Evolutionary conservation across 345 rosid genomes (phyloP).

Genomic region (Linum trigynum): DNA sequence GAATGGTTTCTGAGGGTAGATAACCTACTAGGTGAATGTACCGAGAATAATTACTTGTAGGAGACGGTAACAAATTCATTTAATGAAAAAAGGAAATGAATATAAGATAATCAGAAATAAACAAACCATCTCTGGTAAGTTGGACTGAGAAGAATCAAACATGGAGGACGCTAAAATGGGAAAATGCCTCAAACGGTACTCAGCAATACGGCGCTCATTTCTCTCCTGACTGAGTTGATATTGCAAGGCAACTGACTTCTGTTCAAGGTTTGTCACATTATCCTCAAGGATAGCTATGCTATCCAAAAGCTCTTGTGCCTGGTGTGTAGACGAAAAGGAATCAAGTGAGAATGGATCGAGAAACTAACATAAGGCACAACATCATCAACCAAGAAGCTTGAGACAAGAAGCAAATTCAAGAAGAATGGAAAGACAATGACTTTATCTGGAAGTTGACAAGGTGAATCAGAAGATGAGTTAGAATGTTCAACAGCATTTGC

Average conservation of each 20-base stretch:
- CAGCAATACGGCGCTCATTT: slow-evolving; percentile 57
- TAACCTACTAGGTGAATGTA: too few species aligned
- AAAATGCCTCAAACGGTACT: slow-evolving; percentile 44
- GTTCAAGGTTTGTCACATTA: slow-evolving; percentile 70
- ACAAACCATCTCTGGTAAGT: slow-evolving; percentile 22
- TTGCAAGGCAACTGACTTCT: slow-evolving; percentile 54
- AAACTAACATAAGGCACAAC: slow-evolving; percentile 1
- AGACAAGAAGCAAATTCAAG: background rate
- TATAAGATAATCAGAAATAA: too few species aligned
- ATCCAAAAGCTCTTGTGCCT: slow-evolving; percentile 75
- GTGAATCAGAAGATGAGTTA: slow-evolving; percentile 40
- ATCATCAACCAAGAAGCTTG: background rate
- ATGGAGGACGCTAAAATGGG: slow-evolving; percentile 26
- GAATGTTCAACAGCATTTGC: slow-evolving; percentile 60
- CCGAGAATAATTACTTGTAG: too few species aligned
- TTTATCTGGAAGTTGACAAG: slow-evolving; percentile 59
- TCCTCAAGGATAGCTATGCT: slow-evolving; percentile 58
- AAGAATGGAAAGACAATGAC: slow-evolving; percentile 23
- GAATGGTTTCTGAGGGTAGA: too few species aligned
- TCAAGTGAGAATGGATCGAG: slow-evolving; percentile 6
- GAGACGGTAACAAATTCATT: too few species aligned
- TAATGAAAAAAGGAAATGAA: too few species aligned
- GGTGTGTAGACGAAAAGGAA: slow-evolving; percentile 13
- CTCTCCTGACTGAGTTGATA: slow-evolving; percentile 76
- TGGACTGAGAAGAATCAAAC: slow-evolving; percentile 19